phyloP scores from a whole-genome alignment of 2,329 filamentous ascomycete species.

The Pseudogymnoascus sp. region DNA sequence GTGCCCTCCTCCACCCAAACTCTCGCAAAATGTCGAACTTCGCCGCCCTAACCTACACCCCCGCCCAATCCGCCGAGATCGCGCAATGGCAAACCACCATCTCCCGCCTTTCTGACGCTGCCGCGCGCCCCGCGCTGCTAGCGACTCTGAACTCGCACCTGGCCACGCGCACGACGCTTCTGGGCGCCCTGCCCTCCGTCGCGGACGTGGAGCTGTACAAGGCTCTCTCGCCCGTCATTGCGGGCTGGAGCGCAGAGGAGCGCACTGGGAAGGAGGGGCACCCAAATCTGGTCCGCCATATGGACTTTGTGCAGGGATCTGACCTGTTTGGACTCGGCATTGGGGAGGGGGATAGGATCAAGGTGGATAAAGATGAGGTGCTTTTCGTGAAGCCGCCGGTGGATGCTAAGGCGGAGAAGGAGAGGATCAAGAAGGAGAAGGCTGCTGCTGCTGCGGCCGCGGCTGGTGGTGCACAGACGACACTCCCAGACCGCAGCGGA shows the following conservation, averaged over 20 bases:
- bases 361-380: slow-evolving; percentile 69
- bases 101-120: slow-evolving; percentile 57
- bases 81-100: slow-evolving; percentile 80
- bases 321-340: slow-evolving; percentile 63
- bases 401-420: slow-evolving; percentile 91
- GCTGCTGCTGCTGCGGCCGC: slow-evolving; percentile 53
- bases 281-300: slow-evolving; percentile 81
- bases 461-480: slow-evolving; percentile 39
- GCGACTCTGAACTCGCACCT: slow-evolving; percentile 79
- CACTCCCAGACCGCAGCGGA: slow-evolving; percentile 47
- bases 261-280: slow-evolving; percentile 81
- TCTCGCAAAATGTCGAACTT: slow-evolving; percentile 57
- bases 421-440: slow-evolving; percentile 94
- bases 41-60: slow-evolving; percentile 59
- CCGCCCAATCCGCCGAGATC: slow-evolving; percentile 76
- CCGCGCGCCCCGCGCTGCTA: slow-evolving; percentile 55
- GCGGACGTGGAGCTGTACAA: slow-evolving; percentile 81
- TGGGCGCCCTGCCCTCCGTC: slow-evolving; percentile 81
- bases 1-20: slow-evolving; percentile 32
- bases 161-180: slow-evolving; percentile 75
- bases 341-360: slow-evolving; percentile 63
- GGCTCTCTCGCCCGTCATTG: slow-evolving; percentile 65
- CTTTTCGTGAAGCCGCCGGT: slow-evolving; percentile 81
- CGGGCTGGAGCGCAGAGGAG: slow-evolving; percentile 74
- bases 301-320: slow-evolving; percentile 94